Conservation (phyloP, 805 yeast species). For the Myxozyma monticola region DNA sequence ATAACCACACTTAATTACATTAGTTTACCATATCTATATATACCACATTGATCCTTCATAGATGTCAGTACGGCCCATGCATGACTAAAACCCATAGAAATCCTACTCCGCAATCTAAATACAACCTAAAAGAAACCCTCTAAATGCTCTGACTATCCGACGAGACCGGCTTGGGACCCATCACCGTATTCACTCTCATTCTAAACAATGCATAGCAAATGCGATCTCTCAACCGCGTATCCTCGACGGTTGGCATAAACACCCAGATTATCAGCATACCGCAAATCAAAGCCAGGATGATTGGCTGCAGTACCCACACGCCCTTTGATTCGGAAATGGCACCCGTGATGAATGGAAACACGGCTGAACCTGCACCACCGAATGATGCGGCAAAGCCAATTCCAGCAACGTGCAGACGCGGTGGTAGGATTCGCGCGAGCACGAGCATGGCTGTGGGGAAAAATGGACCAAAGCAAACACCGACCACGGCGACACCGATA, state of each 20-base stretch:
- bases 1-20: too few species aligned
- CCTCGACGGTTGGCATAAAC: slow-evolving; percentile 20
- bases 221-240: slow-evolving; percentile 3
- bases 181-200: neutral
- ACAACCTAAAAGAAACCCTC: too few species aligned
- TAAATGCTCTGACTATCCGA: too few species aligned
- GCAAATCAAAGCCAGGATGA: slow-evolving; percentile 17
- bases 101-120: too few species aligned
- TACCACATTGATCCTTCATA: too few species aligned
- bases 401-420: slow-evolving; percentile 59
- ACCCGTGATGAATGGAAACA: slow-evolving; percentile 67
- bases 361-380: slow-evolving; percentile 84
- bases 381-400: slow-evolving; percentile 74
- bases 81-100: too few species aligned
- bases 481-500: slow-evolving; percentile 50
- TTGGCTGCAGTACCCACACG: slow-evolving; percentile 26
- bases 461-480: slow-evolving; percentile 65
- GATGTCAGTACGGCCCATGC: too few species aligned
- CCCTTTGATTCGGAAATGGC: slow-evolving; percentile 39
- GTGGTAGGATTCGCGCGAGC: slow-evolving; percentile 62
- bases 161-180: too few species aligned
- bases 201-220: slow-evolving; percentile 2
- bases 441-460: slow-evolving; percentile 73
- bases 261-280: slow-evolving; percentile 21
- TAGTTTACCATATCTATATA: too few species aligned